Conservation (phyloP, 2,329 filamentous ascomycete genomes). For the Penicillium palitans region DNA sequence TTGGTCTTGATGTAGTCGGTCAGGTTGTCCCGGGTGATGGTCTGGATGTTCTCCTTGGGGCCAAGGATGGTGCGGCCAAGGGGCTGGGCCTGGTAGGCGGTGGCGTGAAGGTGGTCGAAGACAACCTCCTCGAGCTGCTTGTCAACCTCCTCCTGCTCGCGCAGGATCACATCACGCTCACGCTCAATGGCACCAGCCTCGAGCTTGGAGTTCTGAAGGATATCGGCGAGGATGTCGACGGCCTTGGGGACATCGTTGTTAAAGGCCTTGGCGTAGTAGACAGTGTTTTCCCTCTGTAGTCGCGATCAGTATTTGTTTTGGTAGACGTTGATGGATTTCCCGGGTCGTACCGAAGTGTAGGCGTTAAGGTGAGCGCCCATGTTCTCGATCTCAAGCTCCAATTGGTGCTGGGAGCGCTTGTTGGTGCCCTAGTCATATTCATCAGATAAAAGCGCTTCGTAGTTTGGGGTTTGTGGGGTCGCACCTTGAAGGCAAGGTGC, state of each 20-base stretch:
- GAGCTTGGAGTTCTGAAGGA: constrained; percentile 98
- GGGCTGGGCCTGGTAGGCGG: constrained; percentile 93
- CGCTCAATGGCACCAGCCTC: constrained; percentile 90
- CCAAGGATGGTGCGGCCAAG: constrained; percentile 97
- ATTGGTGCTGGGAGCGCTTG: constrained; percentile 92
- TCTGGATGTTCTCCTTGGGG: constrained; percentile 96
- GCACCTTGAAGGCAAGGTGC: constrained; percentile 99
- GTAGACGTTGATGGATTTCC: constrained; percentile 20
- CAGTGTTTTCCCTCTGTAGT: constrained; percentile 89
- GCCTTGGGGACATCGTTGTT: constrained; percentile 95
- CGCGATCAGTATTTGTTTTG: constrained; percentile 28
- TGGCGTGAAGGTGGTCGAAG: constrained; percentile 98
- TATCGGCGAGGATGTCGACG: constrained; percentile 98
- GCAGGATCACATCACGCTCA: constrained; percentile 96
- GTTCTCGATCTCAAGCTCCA: constrained; percentile 99
- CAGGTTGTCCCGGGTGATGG: constrained; percentile 88
- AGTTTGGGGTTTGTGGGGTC: constrained; percentile 1
- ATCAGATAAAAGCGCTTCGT: constrained; percentile 15
- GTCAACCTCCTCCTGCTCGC: constrained; percentile 99
- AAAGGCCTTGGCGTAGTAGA: constrained; percentile 99
- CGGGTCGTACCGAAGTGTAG: constrained; percentile 85
- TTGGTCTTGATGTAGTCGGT: constrained; percentile 98
- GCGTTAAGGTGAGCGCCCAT: constrained; percentile 99
- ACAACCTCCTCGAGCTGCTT: constrained; percentile 99
- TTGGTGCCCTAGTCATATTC: constrained; percentile 67